Evolutionary conservation across 345 rosid genomes (phyloP).

Genomic region (Iberis pinnata): DNA sequence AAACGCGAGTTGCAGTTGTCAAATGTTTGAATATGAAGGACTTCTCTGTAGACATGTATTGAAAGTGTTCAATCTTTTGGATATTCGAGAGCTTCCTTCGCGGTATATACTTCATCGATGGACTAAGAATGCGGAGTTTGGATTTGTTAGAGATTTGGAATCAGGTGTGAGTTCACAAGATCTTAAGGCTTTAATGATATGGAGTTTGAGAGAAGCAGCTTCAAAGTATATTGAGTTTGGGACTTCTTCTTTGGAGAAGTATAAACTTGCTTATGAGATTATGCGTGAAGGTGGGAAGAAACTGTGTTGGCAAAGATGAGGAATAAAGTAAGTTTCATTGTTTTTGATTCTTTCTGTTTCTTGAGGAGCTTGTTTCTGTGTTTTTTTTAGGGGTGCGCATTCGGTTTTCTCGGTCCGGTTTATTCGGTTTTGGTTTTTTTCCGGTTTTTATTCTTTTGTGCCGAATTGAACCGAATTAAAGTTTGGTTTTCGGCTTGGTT

Average conservation of each 20-base stretch:
- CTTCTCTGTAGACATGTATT: slow-evolving; percentile 69
- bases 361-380: neutral
- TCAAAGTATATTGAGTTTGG: slow-evolving; percentile 71
- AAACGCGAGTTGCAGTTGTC: slow-evolving; percentile 66
- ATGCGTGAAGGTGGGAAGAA: slow-evolving; percentile 78
- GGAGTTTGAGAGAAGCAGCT: slow-evolving; percentile 90
- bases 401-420: no score
- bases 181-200: slow-evolving; percentile 53
- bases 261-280: slow-evolving; percentile 71
- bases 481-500: no score
- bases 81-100: slow-evolving; percentile 65
- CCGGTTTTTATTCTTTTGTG: no score
- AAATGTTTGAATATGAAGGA: slow-evolving; percentile 88
- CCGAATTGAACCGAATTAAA: no score
- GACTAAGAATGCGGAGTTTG: slow-evolving; percentile 72
- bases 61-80: slow-evolving; percentile 63
- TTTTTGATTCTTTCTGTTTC: neutral
- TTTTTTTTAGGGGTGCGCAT: no score
- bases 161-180: slow-evolving; percentile 55
- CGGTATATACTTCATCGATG: slow-evolving; percentile 65
- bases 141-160: slow-evolving; percentile 44
- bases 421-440: no score
- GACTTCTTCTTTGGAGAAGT: slow-evolving; percentile 55
- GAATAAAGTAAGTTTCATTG: neutral
- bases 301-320: slow-evolving; percentile 60